Evolutionary conservation across 306 rosid genomes (phyloP), one percentile per base, ranked within the genome.

Genomic region (Dicorynia guianensis): DNA sequence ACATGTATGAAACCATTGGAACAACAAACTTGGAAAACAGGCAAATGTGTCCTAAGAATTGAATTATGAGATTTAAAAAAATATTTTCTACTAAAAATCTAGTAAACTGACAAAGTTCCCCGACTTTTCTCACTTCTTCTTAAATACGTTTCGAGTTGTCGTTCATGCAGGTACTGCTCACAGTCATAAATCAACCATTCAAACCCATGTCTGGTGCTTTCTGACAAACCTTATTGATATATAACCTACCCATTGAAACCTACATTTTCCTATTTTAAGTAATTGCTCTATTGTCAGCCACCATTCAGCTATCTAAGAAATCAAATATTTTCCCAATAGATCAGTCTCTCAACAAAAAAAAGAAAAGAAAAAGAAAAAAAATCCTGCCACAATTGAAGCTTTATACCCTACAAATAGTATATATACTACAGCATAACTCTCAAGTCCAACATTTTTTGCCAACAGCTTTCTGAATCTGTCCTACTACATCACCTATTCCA

Each of bases 281-380:
- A 42, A 64, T 40, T 71, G 63, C 50, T 55, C 48, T 48, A 20
- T 39, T 15, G 59, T 40, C 18, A 30, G 25, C 50, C 30, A 25
- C 12, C n/a, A 30, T 54, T 46, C 5, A 55, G 43, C 56, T 57
- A 25, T 57, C 52, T 34, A 30, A 77, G 35, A 25, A 20, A 44
- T 61, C 48, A 71, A 42, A 48, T 12, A 71, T 25, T 36, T 39
- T 17, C 43, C 49, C 58, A 40, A 48, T 0, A 42, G 61, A 36
- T 70, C 40, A 70, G 34, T 39, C 62, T 54, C 36, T 12, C 39
- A 47, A 48, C 4, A 61, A 4, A 54, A 40, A 49, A 35, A 47
- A 55, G n/a, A n/a, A n/a, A n/a, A n/a, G n/a, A n/a, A n/a, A n/a
- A 7, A 18, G 50, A 65, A 52, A 56, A 65, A 71, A 76, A 60